Evolutionary conservation across 495 filamentous ascomycete species (phyloP), one percentile per base, ranked within the genome.

Genomic region (Penicillium canescens): DNA sequence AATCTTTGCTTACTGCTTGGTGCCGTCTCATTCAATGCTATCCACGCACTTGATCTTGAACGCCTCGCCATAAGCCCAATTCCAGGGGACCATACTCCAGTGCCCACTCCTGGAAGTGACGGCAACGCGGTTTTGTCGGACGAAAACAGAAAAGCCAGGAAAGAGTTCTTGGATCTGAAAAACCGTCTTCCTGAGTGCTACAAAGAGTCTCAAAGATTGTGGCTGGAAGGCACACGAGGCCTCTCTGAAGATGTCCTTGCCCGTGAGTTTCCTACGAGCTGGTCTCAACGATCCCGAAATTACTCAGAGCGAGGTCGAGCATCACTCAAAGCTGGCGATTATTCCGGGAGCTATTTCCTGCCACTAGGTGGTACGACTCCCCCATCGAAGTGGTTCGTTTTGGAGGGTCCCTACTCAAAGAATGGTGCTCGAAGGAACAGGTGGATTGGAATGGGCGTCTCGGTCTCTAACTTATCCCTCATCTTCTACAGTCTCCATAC

Each of bases 331-430:
- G 54, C 69, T 37, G 74, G 71, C 3, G 69, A 77, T 11, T 82
- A 80, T 56, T 59, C 65, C 12, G 72, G 70, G 12, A 63, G 62
- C 8, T 80, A 69, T 50, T 72, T 71, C 46, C 46, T 82, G 8
- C 78, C 78, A 0, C 52, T 82, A 18, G 66, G 68, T 20, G 68
- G 65, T 13, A 62, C 67, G 16, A 76, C 65, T 35, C 70, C 69
- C 70, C 74, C 9, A 63, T 80, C 21, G 77, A 82, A 55, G 72
- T 76, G 4, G 73, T 79, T 6, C 72, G 77, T 2, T 74, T 80
- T 52, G 73, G 72, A 21, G 67, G 68, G 56, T 62, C 68, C 21
- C 52, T 80, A 24, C 57, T 81, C 40, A 68, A 62, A 24, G 78
- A 81, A 50, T 80, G 75, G 72, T 77, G 76, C 37, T 47, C 44